Evolutionary conservation across 2,329 filamentous ascomycete genomes (phyloP).

Genomic region (Trichoderma sp.): DNA sequence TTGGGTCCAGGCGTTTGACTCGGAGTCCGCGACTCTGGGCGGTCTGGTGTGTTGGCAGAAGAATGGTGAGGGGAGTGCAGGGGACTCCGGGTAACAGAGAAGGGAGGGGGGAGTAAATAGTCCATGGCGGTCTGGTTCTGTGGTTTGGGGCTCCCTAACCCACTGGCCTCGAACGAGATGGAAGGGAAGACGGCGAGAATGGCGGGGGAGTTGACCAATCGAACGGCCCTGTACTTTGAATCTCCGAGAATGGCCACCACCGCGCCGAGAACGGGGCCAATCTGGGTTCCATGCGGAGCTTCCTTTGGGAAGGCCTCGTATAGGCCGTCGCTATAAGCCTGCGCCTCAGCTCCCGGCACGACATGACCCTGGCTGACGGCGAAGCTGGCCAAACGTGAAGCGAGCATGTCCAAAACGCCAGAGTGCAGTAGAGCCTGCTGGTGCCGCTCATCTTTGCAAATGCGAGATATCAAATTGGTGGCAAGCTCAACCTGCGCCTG

Average conservation of each 20-base stretch:
- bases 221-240: constrained; percentile 73
- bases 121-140: constrained; percentile 58
- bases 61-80: constrained; percentile 28
- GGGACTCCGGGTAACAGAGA: constrained; percentile 36
- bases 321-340: constrained; percentile 53
- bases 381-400: constrained; percentile 68
- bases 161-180: constrained; percentile 41
- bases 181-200: constrained; percentile 67
- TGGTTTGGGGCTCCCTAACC: constrained; percentile 36
- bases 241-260: constrained; percentile 72
- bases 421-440: constrained; percentile 67
- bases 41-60: constrained; percentile 24
- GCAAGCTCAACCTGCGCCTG: constrained; percentile 63
- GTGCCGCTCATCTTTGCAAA: constrained; percentile 68
- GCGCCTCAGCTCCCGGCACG: constrained; percentile 59
- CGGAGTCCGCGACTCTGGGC: constrained; percentile 30
- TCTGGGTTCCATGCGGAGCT: constrained; percentile 54
- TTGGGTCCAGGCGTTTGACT: constrained; percentile 31
- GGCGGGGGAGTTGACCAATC: constrained; percentile 65
- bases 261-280: constrained; percentile 72
- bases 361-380: constrained; percentile 66
- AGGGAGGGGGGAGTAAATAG: constrained; percentile 57
- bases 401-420: constrained; percentile 75
- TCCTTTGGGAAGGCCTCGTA: constrained; percentile 58
- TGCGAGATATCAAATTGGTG: constrained; percentile 51